These are phyloP conservation scores for Globisporangium viniferum DNA, from an alignment of 352 stramenopile genomes.

Conservation along the genomic window DNA sequence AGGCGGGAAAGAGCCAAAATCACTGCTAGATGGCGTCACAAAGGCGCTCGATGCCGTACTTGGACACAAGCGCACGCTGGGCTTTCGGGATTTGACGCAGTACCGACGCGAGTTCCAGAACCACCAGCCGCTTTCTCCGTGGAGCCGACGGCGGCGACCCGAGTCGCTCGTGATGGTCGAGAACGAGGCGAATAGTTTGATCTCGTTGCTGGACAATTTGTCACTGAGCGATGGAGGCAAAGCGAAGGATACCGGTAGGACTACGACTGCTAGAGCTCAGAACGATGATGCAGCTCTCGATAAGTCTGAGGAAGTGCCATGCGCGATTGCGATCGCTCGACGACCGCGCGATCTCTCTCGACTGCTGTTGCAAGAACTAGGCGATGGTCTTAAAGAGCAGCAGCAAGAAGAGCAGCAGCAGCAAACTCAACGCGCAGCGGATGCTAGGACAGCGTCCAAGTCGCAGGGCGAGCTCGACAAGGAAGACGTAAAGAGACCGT, in stretches of 20 bases:
- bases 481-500: background rate
- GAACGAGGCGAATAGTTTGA: background rate
- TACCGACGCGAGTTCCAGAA: constrained; percentile 32
- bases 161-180: background rate
- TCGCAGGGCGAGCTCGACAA: background rate
- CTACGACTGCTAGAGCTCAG: background rate
- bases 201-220: background rate
- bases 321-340: background rate
- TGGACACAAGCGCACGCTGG: constrained; percentile 14
- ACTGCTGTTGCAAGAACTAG: constrained; percentile 13
- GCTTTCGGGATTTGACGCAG: constrained; percentile 30
- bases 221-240: background rate
- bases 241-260: background rate
- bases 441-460: background rate
- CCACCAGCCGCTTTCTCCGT: constrained; percentile 32
- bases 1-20: background rate
- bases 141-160: constrained; percentile 19
- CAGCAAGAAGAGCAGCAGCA: background rate
- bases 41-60: constrained; percentile 20
- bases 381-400: background rate
- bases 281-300: background rate
- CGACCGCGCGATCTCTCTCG: constrained; percentile 6
- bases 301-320: background rate
- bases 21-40: constrained; percentile 16
- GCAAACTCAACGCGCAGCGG: background rate